Base-by-base conservation (phyloP, 805 yeast genomes). In the Candida boidinii region DNA sequence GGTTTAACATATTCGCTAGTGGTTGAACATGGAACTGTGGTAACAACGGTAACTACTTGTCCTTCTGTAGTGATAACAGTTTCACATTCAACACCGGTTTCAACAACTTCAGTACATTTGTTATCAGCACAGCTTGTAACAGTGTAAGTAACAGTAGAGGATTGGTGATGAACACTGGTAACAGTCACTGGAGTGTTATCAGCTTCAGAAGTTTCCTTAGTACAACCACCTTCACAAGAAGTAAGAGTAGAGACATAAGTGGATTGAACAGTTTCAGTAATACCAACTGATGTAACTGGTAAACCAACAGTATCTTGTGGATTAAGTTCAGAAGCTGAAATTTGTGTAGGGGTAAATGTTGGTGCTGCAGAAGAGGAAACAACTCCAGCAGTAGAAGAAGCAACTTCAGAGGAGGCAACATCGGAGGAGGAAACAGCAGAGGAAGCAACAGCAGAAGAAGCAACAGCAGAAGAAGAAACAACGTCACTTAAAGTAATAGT, bases 61-160 rank as follows among this genome's bases (percentile, higher is more conserved):
- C 24, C 24, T 10, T 22, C 12, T n/a, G 24, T 10, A 12, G 21
- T 5, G 7, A 10, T 6, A 10, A 22, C 7, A 7, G 21, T 9
- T 11, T 22, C 12, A n/a, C 22, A n/a, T 6, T 23, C n/a, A 13
- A 30, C 33, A 23, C 33, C 33, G 48, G 80, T 79, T 38, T 84
- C 83, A 21, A 83, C 76, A 29, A 78, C 84, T 13, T 64, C 82
- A 29, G 78, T 79, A 52, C 66, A 59, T 17, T 40, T 38, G 44
- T 51, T 42, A 14, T 44, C 49, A 31, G 44, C 45, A 44, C 64
- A 60, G 20, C 54, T 46, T 30, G 62, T 56, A 42, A 54, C 43
- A 39, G 59, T 53, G 30, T 36, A 34, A n/a, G 38, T 34, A 17
- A 30, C 33, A 10, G 33, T 30, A 5, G 26, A 22, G 24, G n/a